Conservation (phyloP, 2,329 filamentous ascomycete species). For the Microsporum audouinii region DNA sequence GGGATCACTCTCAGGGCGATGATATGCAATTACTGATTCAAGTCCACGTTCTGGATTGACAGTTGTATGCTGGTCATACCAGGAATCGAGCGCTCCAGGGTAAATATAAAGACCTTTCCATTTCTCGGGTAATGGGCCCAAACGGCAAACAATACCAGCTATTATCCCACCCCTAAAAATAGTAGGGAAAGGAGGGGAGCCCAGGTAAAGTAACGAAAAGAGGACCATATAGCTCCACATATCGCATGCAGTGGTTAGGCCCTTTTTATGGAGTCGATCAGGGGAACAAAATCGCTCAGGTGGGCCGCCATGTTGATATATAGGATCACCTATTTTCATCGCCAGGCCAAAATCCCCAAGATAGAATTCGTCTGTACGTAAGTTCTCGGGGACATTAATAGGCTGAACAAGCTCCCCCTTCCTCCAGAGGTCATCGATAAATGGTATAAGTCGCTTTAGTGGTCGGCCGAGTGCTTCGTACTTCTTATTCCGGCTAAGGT, state of each 20-base stretch:
- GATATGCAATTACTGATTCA: not conserved
- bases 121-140: conserved; percentile 21
- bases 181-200: conserved; percentile 14
- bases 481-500: conserved; percentile 19
- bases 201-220: conserved; percentile 20
- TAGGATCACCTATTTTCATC: conserved; percentile 16
- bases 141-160: conserved; percentile 13
- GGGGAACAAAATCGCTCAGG: conserved; percentile 7
- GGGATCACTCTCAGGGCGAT: not conserved
- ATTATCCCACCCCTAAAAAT: conserved; percentile 15
- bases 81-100: conserved; percentile 16
- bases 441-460: conserved; percentile 19
- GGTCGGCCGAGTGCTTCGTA: conserved; percentile 19
- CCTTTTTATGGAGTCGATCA: conserved; percentile 18
- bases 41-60: not conserved
- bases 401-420: conserved; percentile 19
- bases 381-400: conserved; percentile 13
- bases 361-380: conserved; percentile 21
- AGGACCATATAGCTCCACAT: conserved; percentile 26
- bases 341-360: conserved; percentile 22
- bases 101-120: conserved; percentile 18
- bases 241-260: conserved; percentile 20
- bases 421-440: conserved; percentile 17
- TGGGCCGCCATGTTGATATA: conserved; percentile 8
- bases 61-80: conserved; percentile 20